A percentile compares a stretch with the other conserved stretches of the same genome.
phyloP scores from a whole-genome alignment of 257 asterid species.

The Solanum habrochaites region DNA sequence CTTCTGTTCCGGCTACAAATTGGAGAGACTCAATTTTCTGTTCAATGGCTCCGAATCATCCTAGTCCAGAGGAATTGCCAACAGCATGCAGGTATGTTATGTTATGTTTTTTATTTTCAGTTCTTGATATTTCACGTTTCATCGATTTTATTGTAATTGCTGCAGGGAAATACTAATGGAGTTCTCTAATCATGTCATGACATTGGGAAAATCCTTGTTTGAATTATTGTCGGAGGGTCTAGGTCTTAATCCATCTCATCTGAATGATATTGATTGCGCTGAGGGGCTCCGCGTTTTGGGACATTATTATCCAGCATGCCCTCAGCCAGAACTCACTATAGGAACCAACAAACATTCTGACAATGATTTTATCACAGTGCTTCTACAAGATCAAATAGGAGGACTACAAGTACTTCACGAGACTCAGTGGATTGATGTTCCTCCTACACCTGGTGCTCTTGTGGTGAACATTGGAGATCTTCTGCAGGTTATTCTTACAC shows the following conservation, averaged over 20 bases:
- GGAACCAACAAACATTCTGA: conserved; percentile 32
- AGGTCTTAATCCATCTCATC: conserved; percentile 8
- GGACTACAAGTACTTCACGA: conserved; percentile 37
- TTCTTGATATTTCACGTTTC: background rate
- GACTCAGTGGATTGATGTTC: conserved; percentile 32
- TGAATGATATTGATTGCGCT: conserved; percentile 16
- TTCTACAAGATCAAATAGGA: conserved; percentile 33
- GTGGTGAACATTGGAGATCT: conserved; percentile 38
- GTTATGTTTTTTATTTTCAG: background rate
- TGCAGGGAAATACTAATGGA: conserved; percentile 25
- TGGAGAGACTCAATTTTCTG: conserved; percentile 36
- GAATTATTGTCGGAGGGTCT: conserved; percentile 29
- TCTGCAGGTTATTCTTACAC: conserved; percentile 19
- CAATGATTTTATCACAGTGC: conserved; percentile 27
- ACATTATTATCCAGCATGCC: conserved; percentile 44
- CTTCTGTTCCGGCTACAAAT: conserved; percentile 25
- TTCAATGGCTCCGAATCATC: conserved; percentile 25
- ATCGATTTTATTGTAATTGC: background rate
- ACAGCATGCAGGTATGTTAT: conserved; percentile 30
- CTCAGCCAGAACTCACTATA: conserved; percentile 28
- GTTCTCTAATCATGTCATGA: conserved; percentile 16
- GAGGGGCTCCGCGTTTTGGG: conserved; percentile 23
- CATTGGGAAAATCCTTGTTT: conserved; percentile 8
- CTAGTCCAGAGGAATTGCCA: conserved; percentile 41
- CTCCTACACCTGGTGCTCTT: conserved; percentile 35